Evolutionary conservation across 2,329 filamentous ascomycete species (phyloP).

Genomic region (Arthrobotrys musiformis): DNA sequence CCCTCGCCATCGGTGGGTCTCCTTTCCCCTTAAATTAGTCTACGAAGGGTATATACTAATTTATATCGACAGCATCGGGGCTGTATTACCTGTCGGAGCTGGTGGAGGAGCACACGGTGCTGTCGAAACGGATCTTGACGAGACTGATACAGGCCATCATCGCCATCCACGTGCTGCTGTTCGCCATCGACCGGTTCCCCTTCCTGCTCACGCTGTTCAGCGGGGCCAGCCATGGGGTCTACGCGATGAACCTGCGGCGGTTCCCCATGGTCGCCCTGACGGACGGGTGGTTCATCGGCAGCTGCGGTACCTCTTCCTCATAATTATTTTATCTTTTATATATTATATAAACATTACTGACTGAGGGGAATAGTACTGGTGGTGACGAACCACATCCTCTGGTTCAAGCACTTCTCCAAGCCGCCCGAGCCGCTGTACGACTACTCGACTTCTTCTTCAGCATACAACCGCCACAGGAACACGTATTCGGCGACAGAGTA

Average conservation of each 20-base stretch:
- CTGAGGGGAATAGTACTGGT: slow-evolving; percentile 73
- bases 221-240: slow-evolving; percentile 82
- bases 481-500: slow-evolving; percentile 60
- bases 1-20: slow-evolving; percentile 85
- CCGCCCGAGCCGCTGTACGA: slow-evolving; percentile 70
- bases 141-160: slow-evolving; percentile 87
- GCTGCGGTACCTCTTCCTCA: slow-evolving; percentile 75
- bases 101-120: slow-evolving; percentile 95
- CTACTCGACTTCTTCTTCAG: slow-evolving; percentile 72
- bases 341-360: slow-evolving; percentile 13
- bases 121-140: slow-evolving; percentile 86
- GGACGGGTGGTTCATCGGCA: slow-evolving; percentile 43
- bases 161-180: slow-evolving; percentile 76
- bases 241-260: slow-evolving; percentile 83
- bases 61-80: slow-evolving; percentile 76
- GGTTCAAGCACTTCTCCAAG: slow-evolving; percentile 91
- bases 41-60: slow-evolving; percentile 3
- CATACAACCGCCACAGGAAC: slow-evolving; percentile 63
- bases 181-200: slow-evolving; percentile 86
- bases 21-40: slow-evolving; percentile 6
- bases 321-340: slow-evolving; percentile 60
- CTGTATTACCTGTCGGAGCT: slow-evolving; percentile 98
- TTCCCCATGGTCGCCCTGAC: slow-evolving; percentile 66
- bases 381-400: slow-evolving; percentile 88
- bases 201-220: slow-evolving; percentile 78